A percentile compares a stretch with the other conserved stretches of the same genome.
phyloP scores from a whole-genome alignment of 768 basidiomycete genomes.

The Tephrocybe rancida region DNA sequence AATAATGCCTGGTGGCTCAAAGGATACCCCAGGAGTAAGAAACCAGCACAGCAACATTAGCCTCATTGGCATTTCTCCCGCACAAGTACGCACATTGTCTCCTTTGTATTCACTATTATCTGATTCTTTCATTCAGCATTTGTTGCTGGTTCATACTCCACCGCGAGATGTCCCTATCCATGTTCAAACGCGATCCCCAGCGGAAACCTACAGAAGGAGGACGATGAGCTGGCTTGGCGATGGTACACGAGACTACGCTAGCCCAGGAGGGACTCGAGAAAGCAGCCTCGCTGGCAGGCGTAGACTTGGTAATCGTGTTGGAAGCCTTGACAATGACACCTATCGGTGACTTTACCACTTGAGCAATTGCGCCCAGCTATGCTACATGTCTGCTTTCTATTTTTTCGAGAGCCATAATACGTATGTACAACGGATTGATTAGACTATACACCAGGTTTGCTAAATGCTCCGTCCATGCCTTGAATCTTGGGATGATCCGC shows the following conservation, averaged over 20 bases:
- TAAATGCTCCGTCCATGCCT: conserved; percentile 69
- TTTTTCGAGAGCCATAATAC: conserved; percentile 6
- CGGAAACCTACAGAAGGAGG: conserved; percentile 35
- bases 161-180: conserved; percentile 48
- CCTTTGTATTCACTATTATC: conserved; percentile 1
- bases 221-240: conserved; percentile 40
- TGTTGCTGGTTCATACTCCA: conserved; percentile 69
- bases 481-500: conserved; percentile 89
- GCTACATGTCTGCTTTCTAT: conserved; percentile 3
- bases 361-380: neutral
- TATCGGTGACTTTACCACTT: conserved; percentile 9
- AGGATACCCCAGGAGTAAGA: conserved; percentile 48
- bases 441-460: conserved; percentile 38
- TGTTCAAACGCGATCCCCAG: conserved; percentile 29
- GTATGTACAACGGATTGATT: neutral
- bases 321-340: conserved; percentile 24
- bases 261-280: conserved; percentile 22
- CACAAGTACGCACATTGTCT: conserved; percentile 50
- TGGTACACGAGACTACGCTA: neutral
- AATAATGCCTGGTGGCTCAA: conserved; percentile 47
- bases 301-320: conserved; percentile 21
- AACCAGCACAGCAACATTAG: conserved; percentile 58
- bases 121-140: conserved; percentile 38
- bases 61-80: conserved; percentile 73
- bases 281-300: conserved; percentile 23